A percentile compares a stretch with the other conserved stretches of the same genome.
phyloP scores from a whole-genome alignment of 2,329 filamentous ascomycete species.

The Fusarium sp. region DNA sequence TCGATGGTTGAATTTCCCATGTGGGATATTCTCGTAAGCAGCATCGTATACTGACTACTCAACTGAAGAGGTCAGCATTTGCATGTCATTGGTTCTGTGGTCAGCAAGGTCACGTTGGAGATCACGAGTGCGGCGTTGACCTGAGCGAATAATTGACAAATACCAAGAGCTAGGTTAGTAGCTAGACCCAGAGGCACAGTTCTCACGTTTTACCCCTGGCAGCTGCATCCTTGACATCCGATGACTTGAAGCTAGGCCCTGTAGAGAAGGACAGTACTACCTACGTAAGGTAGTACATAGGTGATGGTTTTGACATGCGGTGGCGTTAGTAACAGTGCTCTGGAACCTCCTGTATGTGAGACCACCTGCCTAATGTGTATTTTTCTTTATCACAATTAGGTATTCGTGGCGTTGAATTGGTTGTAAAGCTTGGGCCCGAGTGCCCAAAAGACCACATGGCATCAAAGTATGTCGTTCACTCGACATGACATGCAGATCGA shows the following conservation, averaged over 20 bases:
- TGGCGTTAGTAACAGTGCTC: conserved; percentile 12
- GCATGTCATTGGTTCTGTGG: background rate
- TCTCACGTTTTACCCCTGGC: conserved; percentile 13
- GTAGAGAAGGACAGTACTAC: background rate
- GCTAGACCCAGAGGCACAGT: background rate
- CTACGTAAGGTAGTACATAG: background rate
- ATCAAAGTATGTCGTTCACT: background rate
- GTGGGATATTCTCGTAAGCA: background rate
- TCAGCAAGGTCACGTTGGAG: background rate
- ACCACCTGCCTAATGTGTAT: conserved; percentile 23
- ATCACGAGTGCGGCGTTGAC: background rate
- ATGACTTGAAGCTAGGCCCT: background rate
- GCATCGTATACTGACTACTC: background rate
- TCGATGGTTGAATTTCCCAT: background rate
- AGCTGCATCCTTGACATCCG: conserved; percentile 2
- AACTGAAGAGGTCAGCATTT: background rate
- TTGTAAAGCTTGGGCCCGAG: background rate
- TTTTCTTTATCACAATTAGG: background rate
- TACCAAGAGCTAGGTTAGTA: background rate
- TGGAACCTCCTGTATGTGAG: conserved; percentile 3
- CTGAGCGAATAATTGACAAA: conserved; percentile 12
- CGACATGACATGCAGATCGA: background rate
- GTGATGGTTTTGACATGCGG: conserved; percentile 6
- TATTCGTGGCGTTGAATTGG: background rate
- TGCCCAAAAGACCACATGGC: background rate